Conservation (phyloP, 2,329 filamentous ascomycete genomes). For the Penicillium concentricum region DNA sequence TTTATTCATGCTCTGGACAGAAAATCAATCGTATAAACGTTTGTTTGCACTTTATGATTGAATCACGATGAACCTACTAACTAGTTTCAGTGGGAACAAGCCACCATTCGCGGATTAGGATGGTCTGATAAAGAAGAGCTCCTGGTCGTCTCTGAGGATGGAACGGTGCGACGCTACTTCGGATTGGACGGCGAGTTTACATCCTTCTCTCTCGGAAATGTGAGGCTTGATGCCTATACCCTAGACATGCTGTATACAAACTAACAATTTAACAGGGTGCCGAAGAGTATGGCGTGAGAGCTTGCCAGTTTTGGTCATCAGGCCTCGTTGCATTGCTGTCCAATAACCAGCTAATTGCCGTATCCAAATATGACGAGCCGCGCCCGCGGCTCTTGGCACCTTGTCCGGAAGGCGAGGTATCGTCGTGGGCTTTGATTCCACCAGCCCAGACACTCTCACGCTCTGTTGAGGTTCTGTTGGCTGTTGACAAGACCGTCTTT, state of each 20-base stretch:
- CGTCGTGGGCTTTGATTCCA: slow-evolving; percentile 86
- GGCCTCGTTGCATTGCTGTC: slow-evolving; percentile 91
- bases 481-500: slow-evolving; percentile 79
- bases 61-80: slow-evolving; percentile 6
- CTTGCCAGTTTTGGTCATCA: slow-evolving; percentile 86
- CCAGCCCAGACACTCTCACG: slow-evolving; percentile 85
- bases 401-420: slow-evolving; percentile 73
- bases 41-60: slow-evolving; percentile 17
- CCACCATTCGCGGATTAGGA: slow-evolving; percentile 79
- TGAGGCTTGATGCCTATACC: slow-evolving; percentile 25
- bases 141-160: slow-evolving; percentile 83
- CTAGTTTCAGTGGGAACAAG: slow-evolving; percentile 75
- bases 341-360: slow-evolving; percentile 82
- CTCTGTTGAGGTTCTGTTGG: slow-evolving; percentile 88
- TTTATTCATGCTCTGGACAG: slow-evolving; percentile 91
- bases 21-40: slow-evolving; percentile 74
- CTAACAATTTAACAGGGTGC: slow-evolving; percentile 56
- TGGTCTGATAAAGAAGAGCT: slow-evolving; percentile 97
- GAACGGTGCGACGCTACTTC: slow-evolving; percentile 84
- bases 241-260: too few species aligned
- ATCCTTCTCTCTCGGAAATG: slow-evolving; percentile 86
- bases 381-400: slow-evolving; percentile 77
- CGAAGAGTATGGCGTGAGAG: slow-evolving; percentile 81
- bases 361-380: slow-evolving; percentile 88
- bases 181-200: slow-evolving; percentile 93